Evolutionary conservation across 371 early-diverging fungal species (phyloP).

Genomic region (Encephalitozoon cuniculi): DNA sequence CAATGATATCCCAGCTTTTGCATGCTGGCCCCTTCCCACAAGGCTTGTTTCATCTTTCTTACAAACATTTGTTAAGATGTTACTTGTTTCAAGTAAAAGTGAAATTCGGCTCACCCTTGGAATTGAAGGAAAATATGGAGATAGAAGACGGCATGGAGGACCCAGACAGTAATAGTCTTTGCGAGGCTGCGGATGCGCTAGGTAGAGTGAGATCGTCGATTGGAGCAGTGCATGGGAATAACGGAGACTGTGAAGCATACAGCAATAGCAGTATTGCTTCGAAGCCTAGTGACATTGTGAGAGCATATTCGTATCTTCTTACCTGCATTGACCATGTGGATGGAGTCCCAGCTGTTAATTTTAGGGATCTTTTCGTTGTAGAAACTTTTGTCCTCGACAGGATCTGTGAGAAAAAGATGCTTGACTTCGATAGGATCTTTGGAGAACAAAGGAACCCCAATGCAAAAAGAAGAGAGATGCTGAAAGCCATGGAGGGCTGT

Average conservation of each 20-base stretch:
- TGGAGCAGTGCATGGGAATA: neutral
- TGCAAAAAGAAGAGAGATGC: neutral
- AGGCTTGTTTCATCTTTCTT: neutral
- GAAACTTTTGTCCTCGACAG: slow-evolving; percentile 3
- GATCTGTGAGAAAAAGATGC: slow-evolving; percentile 5
- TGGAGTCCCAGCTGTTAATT: neutral
- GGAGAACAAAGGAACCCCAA: neutral
- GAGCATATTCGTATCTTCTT: neutral
- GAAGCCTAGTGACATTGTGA: neutral
- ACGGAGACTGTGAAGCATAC: neutral
- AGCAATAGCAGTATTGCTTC: neutral
- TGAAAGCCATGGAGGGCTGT: neutral
- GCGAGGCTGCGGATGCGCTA: neutral
- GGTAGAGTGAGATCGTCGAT: neutral
- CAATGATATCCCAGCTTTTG: no score
- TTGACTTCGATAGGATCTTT: neutral
- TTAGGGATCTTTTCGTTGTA: neutral
- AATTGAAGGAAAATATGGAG: neutral
- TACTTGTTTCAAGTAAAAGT: neutral
- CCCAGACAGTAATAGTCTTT: neutral
- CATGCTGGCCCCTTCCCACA: neutral
- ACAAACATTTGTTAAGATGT: neutral
- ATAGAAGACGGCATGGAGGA: neutral
- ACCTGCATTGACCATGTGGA: neutral
- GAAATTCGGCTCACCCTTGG: neutral